Evolutionary conservation across 352 stramenopile species (phyloP).

Genomic region (Pilasporangium apinafurcum): DNA sequence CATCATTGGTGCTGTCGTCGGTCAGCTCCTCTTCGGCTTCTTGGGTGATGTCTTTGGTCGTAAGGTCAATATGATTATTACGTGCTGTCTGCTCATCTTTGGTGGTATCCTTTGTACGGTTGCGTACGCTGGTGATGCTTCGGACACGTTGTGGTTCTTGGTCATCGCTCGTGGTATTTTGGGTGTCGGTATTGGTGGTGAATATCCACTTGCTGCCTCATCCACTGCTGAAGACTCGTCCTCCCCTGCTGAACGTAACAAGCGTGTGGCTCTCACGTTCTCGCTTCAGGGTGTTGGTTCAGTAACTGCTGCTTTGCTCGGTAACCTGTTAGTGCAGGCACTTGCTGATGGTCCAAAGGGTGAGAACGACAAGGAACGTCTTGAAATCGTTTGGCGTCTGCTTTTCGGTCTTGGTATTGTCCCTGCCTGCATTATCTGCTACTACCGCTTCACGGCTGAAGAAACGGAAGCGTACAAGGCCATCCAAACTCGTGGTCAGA

Average conservation of each 20-base stretch:
- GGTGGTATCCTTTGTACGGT: slow-evolving; percentile 53
- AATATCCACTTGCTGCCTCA: slow-evolving; percentile 37
- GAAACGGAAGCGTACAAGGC: slow-evolving; percentile 44
- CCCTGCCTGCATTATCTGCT: slow-evolving; percentile 54
- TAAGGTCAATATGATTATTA: slow-evolving; percentile 61
- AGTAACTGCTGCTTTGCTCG: slow-evolving; percentile 45
- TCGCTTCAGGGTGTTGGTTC: slow-evolving; percentile 56
- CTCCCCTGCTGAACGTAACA: slow-evolving; percentile 32
- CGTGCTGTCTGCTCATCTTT: slow-evolving; percentile 57
- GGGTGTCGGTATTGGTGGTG: slow-evolving; percentile 52
- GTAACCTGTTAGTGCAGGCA: slow-evolving; percentile 50
- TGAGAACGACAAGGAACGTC: slow-evolving; percentile 22
- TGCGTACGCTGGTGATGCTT: slow-evolving; percentile 32
- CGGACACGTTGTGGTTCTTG: slow-evolving; percentile 54
- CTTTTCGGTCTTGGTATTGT: slow-evolving; percentile 60
- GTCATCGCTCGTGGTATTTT: slow-evolving; percentile 51
- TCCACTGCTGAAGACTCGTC: slow-evolving; percentile 54
- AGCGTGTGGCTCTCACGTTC: slow-evolving; percentile 45
- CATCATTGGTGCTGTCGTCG: slow-evolving; percentile 51
- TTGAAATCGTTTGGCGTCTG: slow-evolving; percentile 60
- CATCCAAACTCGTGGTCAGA: slow-evolving; percentile 3
- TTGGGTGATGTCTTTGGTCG: slow-evolving; percentile 61
- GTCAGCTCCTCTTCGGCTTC: slow-evolving; percentile 50
- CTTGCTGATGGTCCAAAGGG: slow-evolving; percentile 28
- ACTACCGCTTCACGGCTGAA: slow-evolving; percentile 52